phyloP scores from a whole-genome alignment of 306 rosid species.

The Sphenostylis stenocarpa region DNA sequence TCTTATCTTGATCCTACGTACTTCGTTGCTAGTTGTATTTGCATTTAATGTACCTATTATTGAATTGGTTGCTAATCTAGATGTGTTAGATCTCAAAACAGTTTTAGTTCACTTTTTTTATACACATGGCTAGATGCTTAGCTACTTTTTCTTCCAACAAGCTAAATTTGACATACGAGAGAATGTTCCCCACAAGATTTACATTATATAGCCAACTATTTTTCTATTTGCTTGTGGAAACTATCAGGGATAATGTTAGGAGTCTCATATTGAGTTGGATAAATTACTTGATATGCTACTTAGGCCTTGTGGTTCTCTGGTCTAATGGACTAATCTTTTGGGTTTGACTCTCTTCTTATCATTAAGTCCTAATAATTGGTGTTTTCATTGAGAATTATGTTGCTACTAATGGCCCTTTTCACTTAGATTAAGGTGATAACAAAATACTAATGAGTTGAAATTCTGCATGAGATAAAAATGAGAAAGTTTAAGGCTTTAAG shows the following conservation, averaged over 20 bases:
- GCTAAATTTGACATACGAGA: background rate
- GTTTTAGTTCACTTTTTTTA: slow-evolving; percentile 5
- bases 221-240: slow-evolving; percentile 9
- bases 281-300: too few species aligned
- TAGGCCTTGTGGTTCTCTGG: too few species aligned
- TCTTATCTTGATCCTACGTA: background rate
- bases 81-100: background rate
- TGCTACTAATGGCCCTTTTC: too few species aligned
- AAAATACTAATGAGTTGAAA: too few species aligned
- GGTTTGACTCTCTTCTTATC: too few species aligned
- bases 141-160: background rate
- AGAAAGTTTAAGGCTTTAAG: too few species aligned
- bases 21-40: background rate
- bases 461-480: too few species aligned
- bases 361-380: too few species aligned
- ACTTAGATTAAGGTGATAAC: too few species aligned
- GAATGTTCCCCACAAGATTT: background rate
- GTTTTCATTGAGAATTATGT: too few species aligned
- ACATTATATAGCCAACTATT: background rate
- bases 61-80: background rate
- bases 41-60: background rate
- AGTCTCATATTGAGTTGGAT: too few species aligned
- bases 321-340: too few species aligned
- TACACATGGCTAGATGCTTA: background rate
- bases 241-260: background rate